Evolutionary conservation across 768 basidiomycete genomes (phyloP), one percentile per base, ranked within the genome.

Genomic region (Termitomyces sp.): DNA sequence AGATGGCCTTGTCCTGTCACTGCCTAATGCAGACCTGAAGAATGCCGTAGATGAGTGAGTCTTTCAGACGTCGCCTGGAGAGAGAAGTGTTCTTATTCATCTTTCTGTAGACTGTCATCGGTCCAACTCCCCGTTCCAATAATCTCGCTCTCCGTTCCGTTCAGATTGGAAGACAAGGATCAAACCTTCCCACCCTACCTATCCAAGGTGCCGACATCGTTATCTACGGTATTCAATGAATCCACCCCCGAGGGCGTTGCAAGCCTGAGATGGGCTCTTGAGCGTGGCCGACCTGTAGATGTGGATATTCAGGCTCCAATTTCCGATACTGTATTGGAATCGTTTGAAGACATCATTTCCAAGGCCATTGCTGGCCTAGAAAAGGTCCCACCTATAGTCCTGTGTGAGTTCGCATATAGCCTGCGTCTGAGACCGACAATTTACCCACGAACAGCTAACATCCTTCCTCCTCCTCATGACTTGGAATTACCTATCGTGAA

Each of bases 401-500:
- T 93, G 42, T 85, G 91, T 90, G 66, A 62, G 82, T 72, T 10
- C 64, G 37, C 51, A 42, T 45, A 59, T 31, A 20, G 46, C 9
- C 5, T 51, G 50, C 37, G 24, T 22, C 28, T 42, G 28, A 53
- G 51, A 59, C n/a, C 58, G 46, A 58, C 13, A 46, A 53, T 59
- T 44, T 47, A 37, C 51, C 49, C 47, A 6, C 10, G 4, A 5
- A 42, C 66, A 94, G 92, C 87, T 53, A 92, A 90, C 68, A 71
- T 90, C 42, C 77, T 94, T 10, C 92, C 90, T 45, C 92, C 92
- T 37, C 87, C 91, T 0, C 82, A 88, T 62, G 84, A 85, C 62
- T 76, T 90, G 37, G 73, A 81, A 52, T 68, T 87, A 45, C 87
- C 90, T 1, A 86, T 90, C 58, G 87, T 91, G 41, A 85, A 87